Evolutionary conservation across 2,329 filamentous ascomycete genomes (phyloP), one percentile per base, ranked within the genome.

Genomic region (Hymenoscyphus infarciens): DNA sequence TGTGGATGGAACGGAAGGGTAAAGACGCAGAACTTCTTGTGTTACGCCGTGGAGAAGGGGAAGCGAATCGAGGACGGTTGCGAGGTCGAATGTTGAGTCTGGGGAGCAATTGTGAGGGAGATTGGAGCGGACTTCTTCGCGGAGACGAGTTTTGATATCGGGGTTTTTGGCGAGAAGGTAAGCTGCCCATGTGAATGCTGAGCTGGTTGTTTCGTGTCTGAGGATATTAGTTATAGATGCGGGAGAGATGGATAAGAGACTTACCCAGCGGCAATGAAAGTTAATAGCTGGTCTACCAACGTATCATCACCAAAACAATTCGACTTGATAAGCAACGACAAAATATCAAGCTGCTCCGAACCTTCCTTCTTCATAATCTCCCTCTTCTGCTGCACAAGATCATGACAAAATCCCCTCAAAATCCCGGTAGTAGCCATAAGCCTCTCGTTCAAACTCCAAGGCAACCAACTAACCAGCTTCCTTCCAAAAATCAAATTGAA

Each of bases 241-340:
- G 19, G 25, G 16, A 38, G 33, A 1, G 25, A 19, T 15, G 16
- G 15, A 16, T 5, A 31, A 8, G 29, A 56, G 16, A 72, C 78
- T 65, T 72, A 82, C 79, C 81, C 88, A 0, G 91, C 91, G 1
- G 88, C 89, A 7, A 96, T 82, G 77, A 95, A 95, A 0, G 91
- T 95, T 87, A 95, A 92, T 72, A 94, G 83, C 76, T 96, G 91
- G 73, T 95, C 89, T 39, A 91, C 84, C 16, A 96, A 82, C 66
- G 90, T 86, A 52, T 91, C 87, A 65, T 95, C 89, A 11, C 78
- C 83, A 76, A 96, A 95, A 16, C 81, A 85, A 56, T 89, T 89
- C 31, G 87, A 91, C 71, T 87, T 83, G 59, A 96, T 80, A 19
- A 91, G 90, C 0, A 93, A 87, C 0, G 88, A 91, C 55, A 96